Base-by-base conservation (phyloP, 2,329 filamentous ascomycete species). In the Blastomyces emzantsi region DNA sequence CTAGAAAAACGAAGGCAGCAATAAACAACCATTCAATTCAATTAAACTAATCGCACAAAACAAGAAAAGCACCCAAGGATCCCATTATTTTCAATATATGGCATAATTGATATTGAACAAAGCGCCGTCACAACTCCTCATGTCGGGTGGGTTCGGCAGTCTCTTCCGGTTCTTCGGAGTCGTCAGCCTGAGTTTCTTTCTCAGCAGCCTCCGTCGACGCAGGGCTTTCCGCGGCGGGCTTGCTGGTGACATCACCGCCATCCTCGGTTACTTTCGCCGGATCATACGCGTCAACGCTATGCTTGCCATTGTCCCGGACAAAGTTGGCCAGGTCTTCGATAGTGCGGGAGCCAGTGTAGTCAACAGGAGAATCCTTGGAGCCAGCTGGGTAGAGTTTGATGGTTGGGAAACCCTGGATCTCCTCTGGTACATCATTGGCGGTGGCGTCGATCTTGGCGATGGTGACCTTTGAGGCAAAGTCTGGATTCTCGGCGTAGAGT, bases 361-460 rank as follows among this genome's bases (percentile, higher is more conserved):
- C 90, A 67, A 97, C 78, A 65, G 94, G 90, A 70, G 86, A 82
- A 73, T 84, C 83, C 87, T 99, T 99, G 79, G 84, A 83, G 73
- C 92, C 92, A 71, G 94, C 94, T 68, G 90, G 86, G 89, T 87
- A 99, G 70, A 99, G 86, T 86, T 97, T 97, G 85, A 99, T 97
- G 77, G 94, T 99, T 64, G 94, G 94, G 89, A 99, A 99, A 68
- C 94, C 94, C 78, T 90, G 86, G 74, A 99, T 91, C 81, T 96
- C 90, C 78, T 97, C 93, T 64, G 94, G 94, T 64, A 97, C 90
- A 72, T 99, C 94, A 82, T 99, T 99, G 81, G 81, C 80, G 67
- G 94, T 99, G 65, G 94, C 94, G 74, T 99, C 94, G 70, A 99
- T 88, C 88, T 99, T 99, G 79, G 81, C 88, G 82, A 86, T 86